A percentile compares a stretch with the other conserved stretches of the same genome.
phyloP scores from a whole-genome alignment of 2,329 filamentous ascomycete genomes.

The Venturia oleaginea region DNA sequence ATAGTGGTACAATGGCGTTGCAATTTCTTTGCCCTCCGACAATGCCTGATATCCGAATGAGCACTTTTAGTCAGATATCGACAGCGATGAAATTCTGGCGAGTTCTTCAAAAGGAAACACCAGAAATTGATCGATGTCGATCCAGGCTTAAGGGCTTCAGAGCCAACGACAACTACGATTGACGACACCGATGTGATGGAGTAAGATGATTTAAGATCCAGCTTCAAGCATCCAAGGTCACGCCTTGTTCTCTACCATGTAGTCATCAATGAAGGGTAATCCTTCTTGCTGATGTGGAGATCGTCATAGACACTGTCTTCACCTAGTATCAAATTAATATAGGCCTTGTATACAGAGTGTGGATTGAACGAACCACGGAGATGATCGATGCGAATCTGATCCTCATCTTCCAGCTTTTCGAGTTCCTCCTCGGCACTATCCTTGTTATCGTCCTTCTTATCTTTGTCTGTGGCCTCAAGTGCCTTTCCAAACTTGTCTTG shows the following conservation, averaged over 20 bases:
- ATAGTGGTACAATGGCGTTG: too few species aligned
- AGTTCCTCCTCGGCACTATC: conserved; percentile 61
- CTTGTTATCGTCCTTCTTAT: conserved; percentile 46
- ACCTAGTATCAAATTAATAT: conserved; percentile 29
- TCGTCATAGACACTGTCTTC: conserved; percentile 54
- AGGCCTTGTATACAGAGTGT: conserved; percentile 1
- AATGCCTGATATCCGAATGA: too few species aligned
- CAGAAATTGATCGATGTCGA: too few species aligned
- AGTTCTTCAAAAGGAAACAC: too few species aligned
- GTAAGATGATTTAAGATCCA: neutral
- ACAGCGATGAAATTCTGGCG: too few species aligned
- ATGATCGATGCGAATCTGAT: conserved; percentile 56
- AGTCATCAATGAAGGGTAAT: conserved; percentile 55
- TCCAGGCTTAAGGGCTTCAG: too few species aligned
- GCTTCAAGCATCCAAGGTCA: neutral
- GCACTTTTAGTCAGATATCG: too few species aligned
- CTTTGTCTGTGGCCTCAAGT: conserved; percentile 46
- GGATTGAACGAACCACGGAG: conserved; percentile 39
- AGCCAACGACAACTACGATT: too few species aligned
- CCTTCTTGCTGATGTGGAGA: conserved; percentile 49
- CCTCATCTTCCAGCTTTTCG: conserved; percentile 66
- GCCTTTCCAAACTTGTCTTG: conserved; percentile 45
- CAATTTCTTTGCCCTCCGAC: too few species aligned
- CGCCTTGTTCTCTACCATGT: conserved; percentile 40
- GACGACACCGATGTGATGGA: neutral